Evolutionary conservation across 495 filamentous ascomycete species (phyloP).

Genomic region (Podospora pseudoanserina): DNA sequence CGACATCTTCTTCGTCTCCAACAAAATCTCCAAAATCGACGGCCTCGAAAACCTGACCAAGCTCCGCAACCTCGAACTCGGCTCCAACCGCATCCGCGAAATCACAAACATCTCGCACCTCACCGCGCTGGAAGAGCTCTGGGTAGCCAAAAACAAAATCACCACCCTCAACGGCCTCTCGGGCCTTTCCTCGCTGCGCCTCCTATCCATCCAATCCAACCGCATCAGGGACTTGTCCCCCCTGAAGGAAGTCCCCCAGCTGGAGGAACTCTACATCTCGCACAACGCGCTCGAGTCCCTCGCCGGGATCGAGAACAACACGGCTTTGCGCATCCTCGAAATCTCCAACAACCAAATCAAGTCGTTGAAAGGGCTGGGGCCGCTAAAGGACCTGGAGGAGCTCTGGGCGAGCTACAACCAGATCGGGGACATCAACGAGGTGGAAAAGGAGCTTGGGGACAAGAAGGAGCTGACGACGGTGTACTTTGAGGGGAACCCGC

Average conservation of each 20-base stretch:
- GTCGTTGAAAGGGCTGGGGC: slow-evolving; percentile 66
- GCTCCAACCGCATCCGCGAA: slow-evolving; percentile 84
- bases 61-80: slow-evolving; percentile 81
- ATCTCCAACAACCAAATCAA: slow-evolving; percentile 85
- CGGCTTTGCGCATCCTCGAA: slow-evolving; percentile 73
- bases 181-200: slow-evolving; percentile 70
- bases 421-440: slow-evolving; percentile 72
- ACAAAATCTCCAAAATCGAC: slow-evolving; percentile 87
- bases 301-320: slow-evolving; percentile 67
- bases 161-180: slow-evolving; percentile 72
- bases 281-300: slow-evolving; percentile 87
- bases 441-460: slow-evolving; percentile 73
- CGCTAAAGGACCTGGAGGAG: slow-evolving; percentile 73
- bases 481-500: slow-evolving; percentile 94
- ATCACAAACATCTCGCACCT: slow-evolving; percentile 84
- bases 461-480: slow-evolving; percentile 83
- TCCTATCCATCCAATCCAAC: slow-evolving; percentile 96
- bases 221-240: slow-evolving; percentile 78
- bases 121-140: slow-evolving; percentile 74
- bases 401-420: slow-evolving; percentile 92
- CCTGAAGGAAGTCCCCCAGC: slow-evolving; percentile 64
- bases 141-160: slow-evolving; percentile 98
- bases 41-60: slow-evolving; percentile 69
- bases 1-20: slow-evolving; percentile 92
- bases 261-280: slow-evolving; percentile 97